Percentiles rank a stretch among this genome's conserved stretches.
These are phyloP conservation scores for Fusarium guadeloupense DNA, from an alignment of 2,329 filamentous ascomycete genomes.

Conservation along the genomic window DNA sequence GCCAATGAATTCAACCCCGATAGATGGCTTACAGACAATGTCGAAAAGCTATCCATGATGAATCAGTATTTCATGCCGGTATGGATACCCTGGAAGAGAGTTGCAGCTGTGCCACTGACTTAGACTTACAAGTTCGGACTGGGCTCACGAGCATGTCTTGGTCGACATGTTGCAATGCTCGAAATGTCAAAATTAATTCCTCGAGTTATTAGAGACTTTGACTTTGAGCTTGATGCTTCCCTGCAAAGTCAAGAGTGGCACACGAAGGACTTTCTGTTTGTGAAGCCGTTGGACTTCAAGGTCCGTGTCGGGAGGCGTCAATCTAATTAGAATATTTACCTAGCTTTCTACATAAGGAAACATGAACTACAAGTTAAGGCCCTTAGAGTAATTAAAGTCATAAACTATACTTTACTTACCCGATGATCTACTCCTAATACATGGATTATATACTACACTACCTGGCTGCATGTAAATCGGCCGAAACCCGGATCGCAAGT, in stretches of 20 bases:
- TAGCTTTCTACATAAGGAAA: too few relatives aligned
- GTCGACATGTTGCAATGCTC: slow-evolving; percentile 14
- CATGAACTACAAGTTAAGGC: too few relatives aligned
- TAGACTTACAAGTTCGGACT: slow-evolving; percentile 17
- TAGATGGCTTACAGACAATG: slow-evolving; percentile 19
- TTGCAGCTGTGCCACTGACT: not conserved
- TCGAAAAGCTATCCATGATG: slow-evolving; percentile 7
- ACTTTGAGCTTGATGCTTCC: slow-evolving; percentile 11
- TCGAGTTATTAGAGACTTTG: slow-evolving; percentile 12
- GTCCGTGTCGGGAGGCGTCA: not conserved
- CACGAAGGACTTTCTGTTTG: slow-evolving; percentile 8
- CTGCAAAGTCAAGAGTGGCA: not conserved
- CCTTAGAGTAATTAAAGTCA: too few relatives aligned
- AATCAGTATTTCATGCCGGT: slow-evolving; percentile 31
- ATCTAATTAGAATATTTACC: not conserved
- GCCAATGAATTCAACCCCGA: slow-evolving; percentile 18
- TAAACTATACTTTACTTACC: too few relatives aligned
- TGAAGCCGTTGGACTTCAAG: slow-evolving; percentile 19
- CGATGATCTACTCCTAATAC: too few relatives aligned
- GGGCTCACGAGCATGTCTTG: slow-evolving; percentile 22
- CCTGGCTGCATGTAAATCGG: not conserved
- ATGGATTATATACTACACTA: too few relatives aligned
- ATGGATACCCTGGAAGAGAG: not conserved
- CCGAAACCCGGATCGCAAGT: not conserved
- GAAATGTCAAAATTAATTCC: slow-evolving; percentile 26